A percentile compares a stretch with the other conserved stretches of the same genome.
These are phyloP conservation scores for Sporothrix mexicana DNA, from an alignment of 2,329 filamentous ascomycete species.

Conservation along the genomic window DNA sequence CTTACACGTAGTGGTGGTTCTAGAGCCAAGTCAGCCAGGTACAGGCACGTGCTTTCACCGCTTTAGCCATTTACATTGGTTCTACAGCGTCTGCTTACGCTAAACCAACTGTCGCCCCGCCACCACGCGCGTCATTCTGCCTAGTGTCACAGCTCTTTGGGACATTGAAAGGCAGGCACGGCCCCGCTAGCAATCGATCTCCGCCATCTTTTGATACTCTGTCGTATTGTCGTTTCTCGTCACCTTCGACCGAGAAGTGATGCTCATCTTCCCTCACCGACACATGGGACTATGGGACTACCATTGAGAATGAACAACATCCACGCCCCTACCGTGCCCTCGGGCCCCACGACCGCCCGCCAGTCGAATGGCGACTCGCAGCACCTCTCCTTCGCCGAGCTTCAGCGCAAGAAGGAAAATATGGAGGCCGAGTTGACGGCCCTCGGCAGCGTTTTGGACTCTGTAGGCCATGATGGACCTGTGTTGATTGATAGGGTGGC, in stretches of 20 bases:
- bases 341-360: constrained; percentile 73
- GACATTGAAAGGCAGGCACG: background rate
- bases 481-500: constrained; percentile 30
- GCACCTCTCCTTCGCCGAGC: constrained; percentile 74
- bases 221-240: background rate
- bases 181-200: background rate
- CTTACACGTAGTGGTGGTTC: background rate
- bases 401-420: constrained; percentile 82
- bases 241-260: background rate
- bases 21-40: background rate
- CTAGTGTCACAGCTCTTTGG: constrained; percentile 30
- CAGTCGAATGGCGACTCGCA: constrained; percentile 65
- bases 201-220: background rate
- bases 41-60: constrained; percentile 14
- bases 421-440: constrained; percentile 87
- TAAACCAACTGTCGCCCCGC: constrained; percentile 1
- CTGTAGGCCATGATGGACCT: constrained; percentile 59
- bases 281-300: constrained; percentile 42
- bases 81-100: constrained; percentile 2
- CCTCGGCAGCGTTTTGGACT: constrained; percentile 83
- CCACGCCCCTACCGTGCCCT: constrained; percentile 67
- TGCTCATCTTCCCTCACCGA: background rate
- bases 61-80: background rate
- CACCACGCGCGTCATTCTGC: constrained; percentile 36
- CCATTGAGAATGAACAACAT: constrained; percentile 59